Evolutionary conservation across 164 flowering plant species (phyloP).

Genomic region (Kalanchoe fedtschenkoi): DNA sequence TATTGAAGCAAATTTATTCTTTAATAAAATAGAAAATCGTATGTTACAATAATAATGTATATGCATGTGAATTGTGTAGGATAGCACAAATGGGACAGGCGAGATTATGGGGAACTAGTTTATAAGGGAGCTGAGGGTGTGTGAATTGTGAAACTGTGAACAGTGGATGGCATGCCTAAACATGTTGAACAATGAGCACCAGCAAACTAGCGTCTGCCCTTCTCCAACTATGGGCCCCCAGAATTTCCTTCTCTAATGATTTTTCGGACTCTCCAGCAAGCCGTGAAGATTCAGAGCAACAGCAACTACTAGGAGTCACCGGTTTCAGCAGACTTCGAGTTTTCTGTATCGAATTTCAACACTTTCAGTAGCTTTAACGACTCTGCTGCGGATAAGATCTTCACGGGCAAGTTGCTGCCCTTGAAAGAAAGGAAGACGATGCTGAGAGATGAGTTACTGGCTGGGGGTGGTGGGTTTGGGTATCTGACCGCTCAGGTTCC

Average conservation of each 20-base stretch:
- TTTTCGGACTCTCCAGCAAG: constrained; percentile 40
- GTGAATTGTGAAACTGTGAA: not conserved
- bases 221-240: constrained; percentile 18
- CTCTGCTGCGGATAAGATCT: constrained; percentile 62
- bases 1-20: constrained; percentile 3
- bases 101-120: not conserved
- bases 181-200: constrained; percentile 16
- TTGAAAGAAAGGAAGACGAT: constrained; percentile 46
- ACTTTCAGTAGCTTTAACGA: constrained; percentile 14
- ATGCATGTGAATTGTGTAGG: constrained; percentile 15
- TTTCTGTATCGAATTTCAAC: constrained; percentile 29
- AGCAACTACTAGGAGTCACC: constrained; percentile 40
- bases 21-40: constrained; percentile 1
- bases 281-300: constrained; percentile 27
- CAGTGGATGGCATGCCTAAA: constrained; percentile 12
- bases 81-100: not conserved
- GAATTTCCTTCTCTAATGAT: constrained; percentile 32
- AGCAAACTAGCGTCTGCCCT: constrained; percentile 11
- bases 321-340: constrained; percentile 61
- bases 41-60: constrained; percentile 11
- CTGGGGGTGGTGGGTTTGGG: constrained; percentile 25
- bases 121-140: constrained; percentile 5
- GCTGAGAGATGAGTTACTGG: constrained; percentile 50
- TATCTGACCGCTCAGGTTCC: constrained; percentile 20
- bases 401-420: constrained; percentile 61